phyloP scores from a whole-genome alignment of 2,329 filamentous ascomycete species.

The Ustilaginoidea virens region DNA sequence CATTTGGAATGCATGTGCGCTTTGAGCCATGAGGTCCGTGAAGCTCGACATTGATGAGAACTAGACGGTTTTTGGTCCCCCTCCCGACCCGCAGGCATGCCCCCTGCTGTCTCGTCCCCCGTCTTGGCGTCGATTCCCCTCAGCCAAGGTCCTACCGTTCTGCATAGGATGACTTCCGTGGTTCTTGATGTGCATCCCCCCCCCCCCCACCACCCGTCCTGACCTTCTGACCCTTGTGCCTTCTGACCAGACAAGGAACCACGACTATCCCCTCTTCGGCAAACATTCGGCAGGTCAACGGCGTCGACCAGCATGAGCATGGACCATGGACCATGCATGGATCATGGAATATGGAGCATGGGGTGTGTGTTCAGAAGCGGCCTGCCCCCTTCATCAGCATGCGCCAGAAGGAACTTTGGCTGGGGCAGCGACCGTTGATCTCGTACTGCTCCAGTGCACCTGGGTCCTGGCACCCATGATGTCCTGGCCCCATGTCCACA shows the following conservation, averaged over 20 bases:
- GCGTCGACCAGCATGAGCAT: no score
- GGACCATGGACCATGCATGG: no score
- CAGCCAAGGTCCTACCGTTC: no score
- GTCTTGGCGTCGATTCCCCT: conserved; percentile 3
- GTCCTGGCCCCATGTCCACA: conserved; percentile 6
- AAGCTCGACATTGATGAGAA: conserved; percentile 1
- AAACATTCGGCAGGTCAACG: conserved; percentile 16
- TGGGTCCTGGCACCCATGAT: no score
- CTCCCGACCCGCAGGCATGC: conserved; percentile 2
- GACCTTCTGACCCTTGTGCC: no score
- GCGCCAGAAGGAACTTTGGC: conserved; percentile 2
- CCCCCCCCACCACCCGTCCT: no score
- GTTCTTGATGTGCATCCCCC: conserved; percentile 1
- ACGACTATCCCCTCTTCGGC: conserved; percentile 12
- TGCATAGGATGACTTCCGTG: no score
- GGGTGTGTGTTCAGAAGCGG: conserved; percentile 4
- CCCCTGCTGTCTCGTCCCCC: conserved; percentile 5
- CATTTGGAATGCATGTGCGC: conserved; percentile 8
- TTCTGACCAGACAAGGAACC: conserved; percentile 2
- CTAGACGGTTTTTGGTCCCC: neutral
- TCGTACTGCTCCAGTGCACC: no score
- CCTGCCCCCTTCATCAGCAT: no score
- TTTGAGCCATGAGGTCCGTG: conserved; percentile 7
- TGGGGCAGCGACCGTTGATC: conserved; percentile 2
- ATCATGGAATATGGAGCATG: no score